Base-by-base conservation (phyloP, 2,329 filamentous ascomycete genomes). In the Neopestalotiopsis rosae region DNA sequence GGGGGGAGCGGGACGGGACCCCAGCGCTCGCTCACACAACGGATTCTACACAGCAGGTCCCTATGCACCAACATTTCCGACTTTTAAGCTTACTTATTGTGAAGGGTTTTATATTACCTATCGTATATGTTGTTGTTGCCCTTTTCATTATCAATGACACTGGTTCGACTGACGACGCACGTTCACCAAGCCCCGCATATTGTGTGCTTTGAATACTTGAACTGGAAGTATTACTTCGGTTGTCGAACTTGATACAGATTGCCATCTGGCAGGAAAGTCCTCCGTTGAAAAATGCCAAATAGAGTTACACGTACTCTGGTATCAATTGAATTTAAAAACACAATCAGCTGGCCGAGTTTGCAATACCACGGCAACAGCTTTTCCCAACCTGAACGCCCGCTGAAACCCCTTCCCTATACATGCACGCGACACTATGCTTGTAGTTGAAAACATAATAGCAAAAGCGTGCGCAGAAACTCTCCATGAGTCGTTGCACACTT, bases 321-420 rank as follows among this genome's bases (percentile, higher is more conserved):
- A 52, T 52, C 45, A 52, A 17, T 28, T 38, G 34, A 38, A 52
- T 24, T n/a, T n/a, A 52, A 52, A 52, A n/a, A 20, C 45, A 52
- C 57, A 30, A 30, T 6, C 28, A 59, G 30, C 57, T 59, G 57
- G 57, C 24, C 57, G 57, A 20, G 17, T 24, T 28, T 28, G 24
- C 12, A 28, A 14, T 24, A 14, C 10, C 30, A 14, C 30, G 13
- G 59, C n/a, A 30, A 14, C 34, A 42, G 40, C 34, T 49, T 45
- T 64, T 40, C 61, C 61, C 40, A 34, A 14, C 61, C 42, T 64
- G 38, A 64, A 64, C 61, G 61, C 61, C 61, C 38, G 61, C 61
- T 59, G 9, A 59, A 56, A 56, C n/a, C 57, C 57, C 28, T 62
- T 28, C 59, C 59, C 34, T 40, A 32, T 38, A 38, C n/a, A 62